These are phyloP conservation scores for Bertia moriformis DNA, from an alignment of 2,329 filamentous ascomycete species.

Conservation along the genomic window DNA sequence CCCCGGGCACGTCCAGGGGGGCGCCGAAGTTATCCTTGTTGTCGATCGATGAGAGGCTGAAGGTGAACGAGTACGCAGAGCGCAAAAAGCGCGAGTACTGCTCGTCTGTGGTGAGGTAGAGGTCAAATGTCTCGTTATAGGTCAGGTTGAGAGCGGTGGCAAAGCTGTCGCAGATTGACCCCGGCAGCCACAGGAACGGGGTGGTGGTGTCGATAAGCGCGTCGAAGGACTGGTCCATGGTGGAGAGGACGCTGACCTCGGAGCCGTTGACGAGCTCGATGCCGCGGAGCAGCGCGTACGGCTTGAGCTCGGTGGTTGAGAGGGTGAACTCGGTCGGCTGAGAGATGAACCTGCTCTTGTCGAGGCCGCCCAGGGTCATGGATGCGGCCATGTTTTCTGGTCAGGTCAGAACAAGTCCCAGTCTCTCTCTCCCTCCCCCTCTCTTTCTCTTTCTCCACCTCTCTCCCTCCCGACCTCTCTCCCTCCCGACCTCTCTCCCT, in stretches of 20 bases:
- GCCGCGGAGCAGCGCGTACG: slow-evolving; percentile 44
- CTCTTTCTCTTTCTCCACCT: too few relatives aligned
- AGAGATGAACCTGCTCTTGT: slow-evolving; percentile 41
- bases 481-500: too few relatives aligned
- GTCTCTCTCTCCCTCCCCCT: too few relatives aligned
- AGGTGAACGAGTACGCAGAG: slow-evolving; percentile 36
- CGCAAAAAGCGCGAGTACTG: slow-evolving; percentile 31
- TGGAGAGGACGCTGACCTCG: slow-evolving; percentile 19
- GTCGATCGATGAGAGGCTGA: slow-evolving; percentile 38
- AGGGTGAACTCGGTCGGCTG: slow-evolving; percentile 47
- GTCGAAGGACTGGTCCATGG: slow-evolving; percentile 29
- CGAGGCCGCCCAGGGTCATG: slow-evolving; percentile 58
- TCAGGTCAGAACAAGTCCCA: too few relatives aligned
- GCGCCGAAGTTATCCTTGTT: slow-evolving; percentile 35
- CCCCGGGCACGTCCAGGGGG: slow-evolving; percentile 28
- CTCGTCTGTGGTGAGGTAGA: slow-evolving; percentile 49
- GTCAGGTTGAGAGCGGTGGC: slow-evolving; percentile 47
- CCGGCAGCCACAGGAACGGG: slow-evolving; percentile 49
- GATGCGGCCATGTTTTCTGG: slow-evolving; percentile 30
- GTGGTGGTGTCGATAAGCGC: slow-evolving; percentile 50
- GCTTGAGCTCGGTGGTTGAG: slow-evolving; percentile 36
- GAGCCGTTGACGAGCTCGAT: slow-evolving; percentile 26
- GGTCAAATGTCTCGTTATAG: slow-evolving; percentile 45
- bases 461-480: too few relatives aligned
- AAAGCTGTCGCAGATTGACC: slow-evolving; percentile 45